These are phyloP conservation scores for Naumovozyma baii DNA, from an alignment of 805 yeast genomes.

Conservation along the genomic window DNA sequence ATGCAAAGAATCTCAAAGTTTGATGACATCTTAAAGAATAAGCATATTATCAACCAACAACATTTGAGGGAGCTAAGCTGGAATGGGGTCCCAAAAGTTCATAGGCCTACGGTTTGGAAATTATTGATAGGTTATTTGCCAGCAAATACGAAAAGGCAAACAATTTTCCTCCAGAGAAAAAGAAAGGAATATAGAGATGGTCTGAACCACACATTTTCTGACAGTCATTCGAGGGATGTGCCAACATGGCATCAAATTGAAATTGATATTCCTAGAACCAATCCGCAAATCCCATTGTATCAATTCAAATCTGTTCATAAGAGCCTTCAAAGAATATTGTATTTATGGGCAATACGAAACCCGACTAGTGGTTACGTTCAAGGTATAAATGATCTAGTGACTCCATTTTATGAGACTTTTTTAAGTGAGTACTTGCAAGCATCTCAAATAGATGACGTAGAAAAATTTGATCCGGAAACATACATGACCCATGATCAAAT, in stretches of 20 bases:
- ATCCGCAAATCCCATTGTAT: conserved; percentile 73
- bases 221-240: conserved; percentile 50
- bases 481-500: conserved; percentile 49
- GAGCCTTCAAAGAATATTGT: conserved; percentile 70
- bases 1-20: conserved; percentile 58
- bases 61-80: conserved; percentile 75
- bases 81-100: conserved; percentile 83
- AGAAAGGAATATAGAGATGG: conserved; percentile 81
- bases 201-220: conserved; percentile 48
- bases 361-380: conserved; percentile 98
- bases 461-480: conserved; percentile 49
- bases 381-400: conserved; percentile 88
- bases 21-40: conserved; percentile 45
- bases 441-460: conserved; percentile 39
- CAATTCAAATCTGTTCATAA: conserved; percentile 60
- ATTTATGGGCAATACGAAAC: conserved; percentile 92
- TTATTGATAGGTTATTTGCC: conserved; percentile 83
- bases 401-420: conserved; percentile 88
- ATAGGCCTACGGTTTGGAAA: conserved; percentile 85
- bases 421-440: conserved; percentile 49
- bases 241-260: conserved; percentile 91
- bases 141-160: conserved; percentile 68
- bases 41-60: conserved; percentile 50
- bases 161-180: conserved; percentile 59
- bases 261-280: conserved; percentile 90